phyloP scores from a whole-genome alignment of 306 rosid genomes.

The Rosa multiflora region DNA sequence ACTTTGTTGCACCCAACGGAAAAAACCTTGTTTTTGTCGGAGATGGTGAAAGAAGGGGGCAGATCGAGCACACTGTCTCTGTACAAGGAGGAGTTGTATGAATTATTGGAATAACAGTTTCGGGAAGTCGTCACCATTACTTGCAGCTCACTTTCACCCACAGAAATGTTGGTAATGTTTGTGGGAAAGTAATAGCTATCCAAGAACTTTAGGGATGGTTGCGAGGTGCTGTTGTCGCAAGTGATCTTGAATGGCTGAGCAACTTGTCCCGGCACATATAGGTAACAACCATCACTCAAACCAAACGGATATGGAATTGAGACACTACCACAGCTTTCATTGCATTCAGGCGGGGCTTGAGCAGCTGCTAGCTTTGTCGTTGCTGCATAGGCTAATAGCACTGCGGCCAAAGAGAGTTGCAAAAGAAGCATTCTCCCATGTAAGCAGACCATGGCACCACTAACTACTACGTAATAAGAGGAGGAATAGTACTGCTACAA shows the following conservation, averaged over 20 bases:
- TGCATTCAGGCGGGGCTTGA: background rate
- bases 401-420: background rate
- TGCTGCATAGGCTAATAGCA: background rate
- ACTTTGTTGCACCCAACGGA: background rate
- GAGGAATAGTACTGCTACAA: too few relatives aligned
- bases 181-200: background rate
- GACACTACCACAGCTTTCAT: background rate
- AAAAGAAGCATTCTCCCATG: background rate
- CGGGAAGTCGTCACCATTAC: background rate
- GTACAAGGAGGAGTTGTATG: too few relatives aligned
- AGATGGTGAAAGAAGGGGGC: background rate
- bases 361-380: background rate
- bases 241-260: background rate
- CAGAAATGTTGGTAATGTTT: background rate
- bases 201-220: background rate
- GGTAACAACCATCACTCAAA: background rate
- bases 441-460: background rate
- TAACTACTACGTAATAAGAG: too few relatives aligned
- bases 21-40: background rate
- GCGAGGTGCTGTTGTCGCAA: background rate
- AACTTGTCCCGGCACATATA: background rate
- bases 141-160: background rate
- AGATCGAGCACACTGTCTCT: background rate
- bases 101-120: background rate
- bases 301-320: background rate